Conservation (phyloP, 202 grass and related monocot genomes). For the Musa balbisiana region DNA sequence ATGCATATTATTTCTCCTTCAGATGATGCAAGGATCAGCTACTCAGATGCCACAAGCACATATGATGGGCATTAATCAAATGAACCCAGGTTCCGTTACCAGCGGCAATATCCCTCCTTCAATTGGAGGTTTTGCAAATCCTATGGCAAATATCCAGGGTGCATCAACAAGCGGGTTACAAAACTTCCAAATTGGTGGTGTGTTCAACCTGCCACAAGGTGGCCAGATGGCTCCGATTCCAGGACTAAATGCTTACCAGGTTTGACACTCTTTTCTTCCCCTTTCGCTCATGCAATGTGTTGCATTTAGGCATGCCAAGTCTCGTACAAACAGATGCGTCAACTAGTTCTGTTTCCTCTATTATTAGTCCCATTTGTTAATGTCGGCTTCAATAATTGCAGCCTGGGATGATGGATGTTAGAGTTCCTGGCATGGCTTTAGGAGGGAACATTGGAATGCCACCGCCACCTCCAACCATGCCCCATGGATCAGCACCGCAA, state of each 20-base stretch:
- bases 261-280: neutral
- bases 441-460: slow-evolving; percentile 63
- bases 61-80: slow-evolving; percentile 70
- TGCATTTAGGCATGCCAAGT: neutral
- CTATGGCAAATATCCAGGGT: slow-evolving; percentile 72
- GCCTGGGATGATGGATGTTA: slow-evolving; percentile 59
- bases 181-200: slow-evolving; percentile 67
- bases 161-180: slow-evolving; percentile 54
- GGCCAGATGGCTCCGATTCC: slow-evolving; percentile 69
- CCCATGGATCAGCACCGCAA: slow-evolving; percentile 55
- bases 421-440: slow-evolving; percentile 32
- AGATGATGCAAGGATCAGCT: slow-evolving; percentile 69
- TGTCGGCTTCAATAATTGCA: slow-evolving; percentile 29
- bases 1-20: slow-evolving; percentile 21
- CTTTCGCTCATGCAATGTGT: no score
- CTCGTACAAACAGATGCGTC: neutral
- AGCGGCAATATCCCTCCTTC: slow-evolving; percentile 52
- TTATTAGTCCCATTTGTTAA: slow-evolving; percentile 6
- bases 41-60: slow-evolving; percentile 51
- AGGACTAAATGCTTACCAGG: slow-evolving; percentile 75
- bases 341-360: neutral
- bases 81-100: slow-evolving; percentile 42
- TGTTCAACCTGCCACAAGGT: slow-evolving; percentile 73
- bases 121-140: slow-evolving; percentile 65
- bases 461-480: slow-evolving; percentile 41